Evolutionary conservation across 2,329 filamentous ascomycete genomes (phyloP).

Genomic region (Fusarium verrucosum): DNA sequence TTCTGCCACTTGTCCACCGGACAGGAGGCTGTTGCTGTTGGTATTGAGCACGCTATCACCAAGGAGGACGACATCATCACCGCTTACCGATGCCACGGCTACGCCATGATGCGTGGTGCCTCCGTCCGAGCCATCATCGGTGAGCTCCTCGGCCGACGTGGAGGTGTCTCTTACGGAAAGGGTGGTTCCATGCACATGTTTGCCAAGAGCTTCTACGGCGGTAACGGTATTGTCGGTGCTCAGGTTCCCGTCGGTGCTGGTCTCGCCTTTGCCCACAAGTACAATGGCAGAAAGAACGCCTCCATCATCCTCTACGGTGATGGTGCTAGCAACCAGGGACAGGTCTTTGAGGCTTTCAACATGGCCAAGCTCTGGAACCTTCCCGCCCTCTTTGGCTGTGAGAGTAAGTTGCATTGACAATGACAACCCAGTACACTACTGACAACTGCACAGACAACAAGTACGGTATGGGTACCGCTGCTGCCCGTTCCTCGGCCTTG

Average conservation of each 20-base stretch:
- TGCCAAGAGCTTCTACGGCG: conserved; percentile 95
- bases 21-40: conserved; percentile 95
- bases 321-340: conserved; percentile 97
- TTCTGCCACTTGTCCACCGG: conserved; percentile 99
- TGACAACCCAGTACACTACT: conserved; percentile 4
- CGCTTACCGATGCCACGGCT: conserved; percentile 98
- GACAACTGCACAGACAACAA: conserved; percentile 83
- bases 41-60: conserved; percentile 95
- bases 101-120: conserved; percentile 94
- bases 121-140: conserved; percentile 92
- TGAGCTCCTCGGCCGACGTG: conserved; percentile 91
- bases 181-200: conserved; percentile 99
- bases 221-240: conserved; percentile 98
- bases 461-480: conserved; percentile 99
- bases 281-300: conserved; percentile 85
- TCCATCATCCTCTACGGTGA: conserved; percentile 95
- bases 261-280: conserved; percentile 96
- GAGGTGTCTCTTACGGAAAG: conserved; percentile 98
- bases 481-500: conserved; percentile 89
- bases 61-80: conserved; percentile 96
- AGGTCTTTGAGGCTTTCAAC: conserved; percentile 99
- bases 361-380: conserved; percentile 99
- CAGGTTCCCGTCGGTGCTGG: conserved; percentile 98
- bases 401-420: conserved; percentile 74
- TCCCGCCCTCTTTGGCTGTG: conserved; percentile 94